Percentiles rank a stretch among this genome's conserved stretches.
Evolutionary conservation across 2,329 filamentous ascomycete species (phyloP).

Genomic region (Dactylellina sp.): DNA sequence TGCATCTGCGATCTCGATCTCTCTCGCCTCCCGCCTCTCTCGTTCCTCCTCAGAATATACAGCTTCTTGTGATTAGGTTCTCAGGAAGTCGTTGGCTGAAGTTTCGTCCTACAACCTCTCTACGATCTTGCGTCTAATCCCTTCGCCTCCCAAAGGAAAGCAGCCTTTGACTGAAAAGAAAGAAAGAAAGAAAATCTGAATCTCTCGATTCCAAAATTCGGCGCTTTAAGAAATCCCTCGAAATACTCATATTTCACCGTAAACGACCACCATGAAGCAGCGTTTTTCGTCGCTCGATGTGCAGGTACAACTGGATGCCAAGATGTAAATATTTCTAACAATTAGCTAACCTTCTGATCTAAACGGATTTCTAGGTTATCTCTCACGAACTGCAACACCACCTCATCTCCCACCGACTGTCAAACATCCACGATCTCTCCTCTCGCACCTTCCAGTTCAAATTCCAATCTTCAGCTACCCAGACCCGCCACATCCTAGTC

Average conservation of each 20-base stretch:
- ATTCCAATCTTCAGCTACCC: slow-evolving; percentile 76
- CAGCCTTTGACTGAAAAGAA: not conserved
- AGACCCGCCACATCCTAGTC: slow-evolving; percentile 88
- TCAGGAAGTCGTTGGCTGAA: slow-evolving; percentile 39
- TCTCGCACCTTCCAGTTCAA: slow-evolving; percentile 96
- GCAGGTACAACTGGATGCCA: slow-evolving; percentile 67
- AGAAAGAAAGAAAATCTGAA: not conserved
- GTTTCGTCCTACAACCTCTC: not conserved
- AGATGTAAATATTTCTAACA: not conserved
- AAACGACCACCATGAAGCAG: slow-evolving; percentile 74
- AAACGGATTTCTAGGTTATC: slow-evolving; percentile 75
- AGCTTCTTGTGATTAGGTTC: slow-evolving; percentile 51
- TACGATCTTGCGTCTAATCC: not conserved
- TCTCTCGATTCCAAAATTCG: slow-evolving; percentile 32
- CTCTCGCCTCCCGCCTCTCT: no score
- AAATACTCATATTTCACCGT: slow-evolving; percentile 52
- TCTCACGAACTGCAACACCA: slow-evolving; percentile 86
- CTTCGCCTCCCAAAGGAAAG: not conserved
- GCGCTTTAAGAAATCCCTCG: slow-evolving; percentile 27
- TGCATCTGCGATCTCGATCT: slow-evolving; percentile 9
- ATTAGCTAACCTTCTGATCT: slow-evolving; percentile 36
- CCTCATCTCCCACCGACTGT: slow-evolving; percentile 81
- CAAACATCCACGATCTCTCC: slow-evolving; percentile 96
- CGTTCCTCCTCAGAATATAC: not conserved
- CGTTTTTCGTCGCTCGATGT: slow-evolving; percentile 83